phyloP scores from a whole-genome alignment of 2,329 filamentous ascomycete genomes.

The Cladophialophora carrionii region DNA sequence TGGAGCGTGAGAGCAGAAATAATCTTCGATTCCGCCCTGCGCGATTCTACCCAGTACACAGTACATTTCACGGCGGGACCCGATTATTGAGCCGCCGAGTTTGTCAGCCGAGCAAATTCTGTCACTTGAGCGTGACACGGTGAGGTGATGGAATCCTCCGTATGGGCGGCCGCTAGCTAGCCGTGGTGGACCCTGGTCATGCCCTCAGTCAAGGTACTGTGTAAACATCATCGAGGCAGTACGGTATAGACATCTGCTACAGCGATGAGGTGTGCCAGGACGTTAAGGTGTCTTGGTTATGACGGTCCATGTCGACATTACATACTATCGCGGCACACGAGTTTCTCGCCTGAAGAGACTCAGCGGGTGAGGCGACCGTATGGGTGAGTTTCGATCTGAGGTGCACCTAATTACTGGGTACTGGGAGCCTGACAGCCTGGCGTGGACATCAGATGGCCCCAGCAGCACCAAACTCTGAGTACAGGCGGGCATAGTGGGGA shows the following conservation, averaged over 20 bases:
- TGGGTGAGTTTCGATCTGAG: neutral
- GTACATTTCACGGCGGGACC: too few relatives aligned
- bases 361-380: neutral
- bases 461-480: neutral
- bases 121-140: neutral
- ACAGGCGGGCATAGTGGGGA: neutral
- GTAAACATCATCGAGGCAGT: neutral
- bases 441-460: neutral
- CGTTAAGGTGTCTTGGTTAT: too few relatives aligned
- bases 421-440: neutral
- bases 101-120: conserved; percentile 3
- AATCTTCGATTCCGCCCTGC: neutral
- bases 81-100: conserved; percentile 4
- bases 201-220: neutral
- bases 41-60: neutral
- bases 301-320: too few relatives aligned
- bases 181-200: neutral
- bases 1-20: neutral
- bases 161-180: neutral
- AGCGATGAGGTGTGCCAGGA: neutral
- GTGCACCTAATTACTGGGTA: neutral
- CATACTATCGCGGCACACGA: neutral
- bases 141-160: neutral
- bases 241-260: neutral
- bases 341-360: neutral